These are phyloP conservation scores for Avena eriantha DNA, from an alignment of 176 grass and related monocot genomes.

Conservation along the genomic window DNA sequence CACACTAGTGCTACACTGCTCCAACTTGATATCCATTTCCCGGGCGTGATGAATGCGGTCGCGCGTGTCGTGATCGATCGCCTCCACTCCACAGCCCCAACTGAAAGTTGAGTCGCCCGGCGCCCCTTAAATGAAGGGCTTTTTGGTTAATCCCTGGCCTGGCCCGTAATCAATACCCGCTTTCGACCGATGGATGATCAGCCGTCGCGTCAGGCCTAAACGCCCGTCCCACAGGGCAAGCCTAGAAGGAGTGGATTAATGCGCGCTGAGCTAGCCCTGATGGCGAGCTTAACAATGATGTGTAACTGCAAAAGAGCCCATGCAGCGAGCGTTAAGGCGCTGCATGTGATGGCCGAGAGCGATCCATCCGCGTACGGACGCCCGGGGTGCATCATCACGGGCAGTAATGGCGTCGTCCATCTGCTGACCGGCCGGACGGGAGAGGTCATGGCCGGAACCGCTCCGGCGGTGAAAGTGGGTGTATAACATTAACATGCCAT, in stretches of 20 bases:
- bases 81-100: slow-evolving; percentile 34
- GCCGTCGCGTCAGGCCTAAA: slow-evolving; percentile 29
- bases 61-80: neutral
- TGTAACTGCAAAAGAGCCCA: slow-evolving; percentile 61
- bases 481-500: too few relatives aligned
- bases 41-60: slow-evolving; percentile 40
- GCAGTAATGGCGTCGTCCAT: slow-evolving; percentile 17
- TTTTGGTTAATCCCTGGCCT: neutral
- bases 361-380: neutral
- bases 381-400: neutral
- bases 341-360: slow-evolving; percentile 52
- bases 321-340: slow-evolving; percentile 49
- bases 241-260: neutral
- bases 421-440: neutral
- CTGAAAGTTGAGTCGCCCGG: slow-evolving; percentile 38
- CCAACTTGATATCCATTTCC: neutral
- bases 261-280: neutral
- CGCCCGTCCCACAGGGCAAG: neutral
- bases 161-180: slow-evolving; percentile 12
- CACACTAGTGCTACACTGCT: neutral
- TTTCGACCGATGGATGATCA: slow-evolving; percentile 32
- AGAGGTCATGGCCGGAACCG: neutral
- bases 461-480: too few relatives aligned
- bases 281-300: slow-evolving; percentile 49
- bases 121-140: slow-evolving; percentile 25